Percentiles rank a stretch among this genome's conserved stretches.
Conservation (phyloP, 1,284 basidiomycete genomes). For the Termitomyces sp. region DNA sequence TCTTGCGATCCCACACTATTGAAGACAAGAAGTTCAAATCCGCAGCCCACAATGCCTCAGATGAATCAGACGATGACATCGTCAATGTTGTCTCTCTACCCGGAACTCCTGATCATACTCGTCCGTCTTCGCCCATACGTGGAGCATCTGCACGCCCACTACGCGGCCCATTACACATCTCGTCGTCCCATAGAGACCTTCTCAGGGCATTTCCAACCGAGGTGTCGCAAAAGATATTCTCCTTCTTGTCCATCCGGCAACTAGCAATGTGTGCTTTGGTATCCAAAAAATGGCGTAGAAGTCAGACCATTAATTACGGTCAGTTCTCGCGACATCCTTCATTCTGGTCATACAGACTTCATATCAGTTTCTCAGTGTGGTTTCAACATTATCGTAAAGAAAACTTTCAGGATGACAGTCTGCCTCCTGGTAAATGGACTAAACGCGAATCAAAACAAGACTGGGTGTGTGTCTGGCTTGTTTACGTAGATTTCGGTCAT, state of each 20-base stretch:
- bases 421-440: conserved; percentile 82
- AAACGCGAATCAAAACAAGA: conserved; percentile 80
- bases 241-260: conserved; percentile 55
- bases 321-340: not conserved
- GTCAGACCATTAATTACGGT: conserved; percentile 89
- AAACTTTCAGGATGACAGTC: conserved; percentile 69
- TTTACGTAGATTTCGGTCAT: not conserved
- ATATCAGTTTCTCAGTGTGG: conserved; percentile 58
- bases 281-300: conserved; percentile 80
- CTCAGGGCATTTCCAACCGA: conserved; percentile 75
- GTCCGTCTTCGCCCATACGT: conserved; percentile 57
- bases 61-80: conserved; percentile 68
- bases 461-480: conserved; percentile 49
- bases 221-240: conserved; percentile 73
- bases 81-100: conserved; percentile 71
- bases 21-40: conserved; percentile 42
- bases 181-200: conserved; percentile 44
- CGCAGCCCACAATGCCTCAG: conserved; percentile 20
- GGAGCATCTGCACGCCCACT: conserved; percentile 40
- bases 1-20: conserved; percentile 55
- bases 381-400: conserved; percentile 82
- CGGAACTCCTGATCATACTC: conserved; percentile 61
- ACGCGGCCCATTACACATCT: conserved; percentile 36
- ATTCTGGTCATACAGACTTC: not conserved
- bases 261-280: conserved; percentile 76